These are phyloP conservation scores for Zymoseptoria ardabiliae DNA, from an alignment of 2,329 filamentous ascomycete species.

Conservation along the genomic window DNA sequence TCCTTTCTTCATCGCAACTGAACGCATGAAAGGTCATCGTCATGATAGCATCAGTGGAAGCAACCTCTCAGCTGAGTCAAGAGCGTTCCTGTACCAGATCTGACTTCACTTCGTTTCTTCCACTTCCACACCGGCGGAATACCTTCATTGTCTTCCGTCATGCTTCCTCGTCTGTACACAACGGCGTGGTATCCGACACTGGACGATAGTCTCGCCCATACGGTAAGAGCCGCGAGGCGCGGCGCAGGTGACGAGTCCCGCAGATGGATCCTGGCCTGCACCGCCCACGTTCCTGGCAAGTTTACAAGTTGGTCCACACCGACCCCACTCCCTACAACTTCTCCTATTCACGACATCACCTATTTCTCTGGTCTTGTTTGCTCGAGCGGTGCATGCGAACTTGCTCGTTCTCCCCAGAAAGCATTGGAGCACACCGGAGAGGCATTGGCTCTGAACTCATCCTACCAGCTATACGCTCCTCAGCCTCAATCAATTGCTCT, in stretches of 20 bases:
- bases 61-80: background rate
- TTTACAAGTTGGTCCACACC: background rate
- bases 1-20: background rate
- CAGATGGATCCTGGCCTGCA: background rate
- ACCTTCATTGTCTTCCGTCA: too few species aligned
- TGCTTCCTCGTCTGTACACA: too few species aligned
- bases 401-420: background rate
- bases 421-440: background rate
- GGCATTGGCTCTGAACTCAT: background rate
- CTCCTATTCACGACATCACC: background rate
- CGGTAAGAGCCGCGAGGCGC: background rate
- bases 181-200: background rate
- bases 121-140: too few species aligned
- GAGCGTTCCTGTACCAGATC: background rate
- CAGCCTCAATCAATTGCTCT: background rate
- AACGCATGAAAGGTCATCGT: background rate
- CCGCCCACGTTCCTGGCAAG: background rate
- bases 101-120: background rate
- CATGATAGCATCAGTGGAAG: background rate
- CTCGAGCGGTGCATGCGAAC: background rate
- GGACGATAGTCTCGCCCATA: background rate
- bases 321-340: background rate
- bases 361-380: background rate
- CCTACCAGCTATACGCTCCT: background rate
- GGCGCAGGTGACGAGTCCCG: background rate